Evolutionary conservation across 768 basidiomycete genomes (phyloP).

Genomic region (Kwoniella heveanensis): DNA sequence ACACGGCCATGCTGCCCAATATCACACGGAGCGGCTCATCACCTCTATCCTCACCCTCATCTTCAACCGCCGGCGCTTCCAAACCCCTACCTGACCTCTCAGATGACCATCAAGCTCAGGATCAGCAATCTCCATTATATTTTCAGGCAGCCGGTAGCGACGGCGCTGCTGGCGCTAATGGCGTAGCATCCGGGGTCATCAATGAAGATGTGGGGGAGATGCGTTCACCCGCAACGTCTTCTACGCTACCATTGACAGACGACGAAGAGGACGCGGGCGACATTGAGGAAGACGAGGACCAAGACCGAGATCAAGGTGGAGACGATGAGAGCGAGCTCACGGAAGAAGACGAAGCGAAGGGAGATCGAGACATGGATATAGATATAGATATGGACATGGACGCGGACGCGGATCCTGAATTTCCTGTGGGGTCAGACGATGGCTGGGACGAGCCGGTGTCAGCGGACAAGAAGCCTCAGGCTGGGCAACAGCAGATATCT

Average conservation of each 20-base stretch:
- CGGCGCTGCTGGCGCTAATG: too few species aligned
- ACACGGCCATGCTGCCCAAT: background rate
- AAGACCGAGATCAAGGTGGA: too few species aligned
- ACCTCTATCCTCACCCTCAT: background rate
- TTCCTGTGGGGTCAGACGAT: background rate
- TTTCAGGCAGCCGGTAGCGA: too few species aligned
- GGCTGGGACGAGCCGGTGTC: background rate
- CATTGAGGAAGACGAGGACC: too few species aligned
- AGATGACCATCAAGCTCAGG: background rate
- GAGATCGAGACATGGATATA: conserved; percentile 1
- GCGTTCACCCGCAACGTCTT: conserved; percentile 18
- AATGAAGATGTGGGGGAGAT: conserved; percentile 5
- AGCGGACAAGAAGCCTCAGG: background rate
- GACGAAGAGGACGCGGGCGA: conserved; percentile 51
- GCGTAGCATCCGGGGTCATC: background rate
- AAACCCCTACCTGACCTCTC: background rate
- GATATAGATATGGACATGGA: background rate
- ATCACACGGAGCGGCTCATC: background rate
- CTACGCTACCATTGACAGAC: conserved; percentile 21
- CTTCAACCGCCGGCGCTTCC: background rate
- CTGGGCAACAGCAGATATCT: background rate
- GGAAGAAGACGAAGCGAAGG: conserved; percentile 17
- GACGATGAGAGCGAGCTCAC: conserved; percentile 11
- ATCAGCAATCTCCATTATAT: too few species aligned
- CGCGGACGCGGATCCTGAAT: background rate